These are phyloP conservation scores for Bromus sterilis DNA, from an alignment of 176 grass and related monocot genomes.

Conservation along the genomic window DNA sequence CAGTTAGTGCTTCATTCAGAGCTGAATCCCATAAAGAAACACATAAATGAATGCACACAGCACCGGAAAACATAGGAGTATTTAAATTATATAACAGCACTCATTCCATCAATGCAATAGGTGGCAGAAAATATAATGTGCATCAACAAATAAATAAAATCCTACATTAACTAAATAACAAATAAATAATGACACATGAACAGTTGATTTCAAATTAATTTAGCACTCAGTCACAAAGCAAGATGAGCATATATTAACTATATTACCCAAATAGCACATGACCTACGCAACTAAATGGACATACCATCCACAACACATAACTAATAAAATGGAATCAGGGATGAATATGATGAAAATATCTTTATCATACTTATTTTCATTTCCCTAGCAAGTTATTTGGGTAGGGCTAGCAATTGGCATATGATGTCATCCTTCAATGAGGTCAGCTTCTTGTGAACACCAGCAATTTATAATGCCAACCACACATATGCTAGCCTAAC, in stretches of 20 bases:
- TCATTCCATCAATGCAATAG: neutral
- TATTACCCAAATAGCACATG: neutral
- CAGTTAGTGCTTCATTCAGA: slow-evolving; percentile 79
- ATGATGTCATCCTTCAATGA: neutral
- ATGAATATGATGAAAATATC: neutral
- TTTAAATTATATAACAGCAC: neutral
- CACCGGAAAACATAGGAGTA: neutral
- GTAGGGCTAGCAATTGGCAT: neutral
- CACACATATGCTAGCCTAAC: neutral
- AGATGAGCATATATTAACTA: neutral
- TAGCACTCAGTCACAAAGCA: neutral
- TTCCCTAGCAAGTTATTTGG: neutral
- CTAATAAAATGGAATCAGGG: neutral
- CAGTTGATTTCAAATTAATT: neutral
- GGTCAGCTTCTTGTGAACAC: neutral
- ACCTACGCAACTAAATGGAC: neutral
- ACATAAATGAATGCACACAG: neutral
- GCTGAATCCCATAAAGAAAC: slow-evolving; percentile 21
- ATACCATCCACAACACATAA: neutral
- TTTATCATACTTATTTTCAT: neutral
- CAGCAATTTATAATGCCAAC: neutral
- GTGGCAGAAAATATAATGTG: neutral
- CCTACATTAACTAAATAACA: neutral
- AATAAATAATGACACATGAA: neutral
- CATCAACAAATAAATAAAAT: neutral